phyloP scores from a whole-genome alignment of 106 monocot genomes.

The Dioscorea zingiberensis region DNA sequence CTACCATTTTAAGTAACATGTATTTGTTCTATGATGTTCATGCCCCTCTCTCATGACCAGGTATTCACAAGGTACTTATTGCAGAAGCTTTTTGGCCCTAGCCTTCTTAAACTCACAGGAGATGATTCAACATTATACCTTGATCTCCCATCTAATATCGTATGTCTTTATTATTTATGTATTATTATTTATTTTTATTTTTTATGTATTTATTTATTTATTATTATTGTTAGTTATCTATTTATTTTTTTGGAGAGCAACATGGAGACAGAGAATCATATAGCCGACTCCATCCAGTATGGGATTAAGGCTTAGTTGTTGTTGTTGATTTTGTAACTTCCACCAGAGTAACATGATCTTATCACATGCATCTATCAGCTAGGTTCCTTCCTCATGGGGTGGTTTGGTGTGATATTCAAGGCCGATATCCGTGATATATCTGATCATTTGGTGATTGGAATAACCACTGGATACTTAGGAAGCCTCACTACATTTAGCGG shows the following conservation, averaged over 20 bases:
- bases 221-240: too few relatives aligned
- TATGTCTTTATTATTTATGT: too few relatives aligned
- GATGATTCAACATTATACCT: conserved; percentile 46
- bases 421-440: conserved; percentile 61
- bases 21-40: too few relatives aligned
- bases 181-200: too few relatives aligned
- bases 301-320: too few relatives aligned
- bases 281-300: too few relatives aligned
- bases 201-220: too few relatives aligned
- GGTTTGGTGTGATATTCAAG: conserved; percentile 90
- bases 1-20: not conserved
- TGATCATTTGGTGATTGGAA: conserved; percentile 67
- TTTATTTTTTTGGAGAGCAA: too few relatives aligned
- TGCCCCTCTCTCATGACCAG: conserved; percentile 8
- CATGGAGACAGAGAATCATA: too few relatives aligned
- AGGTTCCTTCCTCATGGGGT: conserved; percentile 97
- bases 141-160: conserved; percentile 70
- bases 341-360: not conserved
- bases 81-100: conserved; percentile 56
- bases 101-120: conserved; percentile 37
- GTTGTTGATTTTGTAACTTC: not conserved
- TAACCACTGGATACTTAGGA: conserved; percentile 91
- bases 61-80: conserved; percentile 62
- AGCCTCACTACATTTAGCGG: conserved; percentile 99
- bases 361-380: too few relatives aligned